phyloP scores from a whole-genome alignment of 495 filamentous ascomycete species.

The Friedmanniomyces endolithicus region DNA sequence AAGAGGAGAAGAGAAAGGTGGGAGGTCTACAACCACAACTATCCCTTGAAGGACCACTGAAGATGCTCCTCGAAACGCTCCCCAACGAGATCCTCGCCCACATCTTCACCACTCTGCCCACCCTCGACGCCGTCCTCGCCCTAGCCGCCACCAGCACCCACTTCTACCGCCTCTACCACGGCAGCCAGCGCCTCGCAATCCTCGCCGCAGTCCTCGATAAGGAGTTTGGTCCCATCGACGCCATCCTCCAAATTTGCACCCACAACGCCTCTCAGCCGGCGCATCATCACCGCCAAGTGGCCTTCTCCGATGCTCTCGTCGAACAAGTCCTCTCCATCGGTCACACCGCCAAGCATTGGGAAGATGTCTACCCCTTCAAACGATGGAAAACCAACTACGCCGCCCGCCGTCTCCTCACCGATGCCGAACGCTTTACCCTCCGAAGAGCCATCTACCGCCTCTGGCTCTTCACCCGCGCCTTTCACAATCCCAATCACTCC shows the following conservation, averaged over 20 bases:
- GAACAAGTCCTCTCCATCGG: constrained; percentile 47
- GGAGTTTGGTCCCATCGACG: constrained; percentile 50
- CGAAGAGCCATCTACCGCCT: constrained; percentile 56
- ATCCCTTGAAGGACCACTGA: not conserved
- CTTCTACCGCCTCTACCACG: constrained; percentile 41
- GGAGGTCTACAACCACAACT: not conserved
- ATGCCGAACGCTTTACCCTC: constrained; percentile 45
- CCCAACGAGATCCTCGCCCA: constrained; percentile 52
- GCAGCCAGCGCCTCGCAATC: constrained; percentile 41
- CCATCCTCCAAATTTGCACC: constrained; percentile 48
- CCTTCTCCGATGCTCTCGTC: constrained; percentile 43
- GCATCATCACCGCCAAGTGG: constrained; percentile 37
- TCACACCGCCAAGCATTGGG: constrained; percentile 49
- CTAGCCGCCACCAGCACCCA: constrained; percentile 43
- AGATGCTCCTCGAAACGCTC: constrained; percentile 40
- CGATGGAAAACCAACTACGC: constrained; percentile 51
- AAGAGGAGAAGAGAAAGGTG: not conserved
- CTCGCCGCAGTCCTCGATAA: constrained; percentile 40
- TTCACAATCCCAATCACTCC: constrained; percentile 38
- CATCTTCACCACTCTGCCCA: constrained; percentile 44
- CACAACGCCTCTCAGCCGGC: constrained; percentile 45
- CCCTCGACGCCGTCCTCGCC: constrained; percentile 41
- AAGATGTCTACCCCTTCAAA: constrained; percentile 53
- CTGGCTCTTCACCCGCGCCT: constrained; percentile 52
- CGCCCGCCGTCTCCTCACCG: constrained; percentile 48